Conservation (phyloP, 2,329 filamentous ascomycete species). For the Neofusicoccum kwambonambiense region DNA sequence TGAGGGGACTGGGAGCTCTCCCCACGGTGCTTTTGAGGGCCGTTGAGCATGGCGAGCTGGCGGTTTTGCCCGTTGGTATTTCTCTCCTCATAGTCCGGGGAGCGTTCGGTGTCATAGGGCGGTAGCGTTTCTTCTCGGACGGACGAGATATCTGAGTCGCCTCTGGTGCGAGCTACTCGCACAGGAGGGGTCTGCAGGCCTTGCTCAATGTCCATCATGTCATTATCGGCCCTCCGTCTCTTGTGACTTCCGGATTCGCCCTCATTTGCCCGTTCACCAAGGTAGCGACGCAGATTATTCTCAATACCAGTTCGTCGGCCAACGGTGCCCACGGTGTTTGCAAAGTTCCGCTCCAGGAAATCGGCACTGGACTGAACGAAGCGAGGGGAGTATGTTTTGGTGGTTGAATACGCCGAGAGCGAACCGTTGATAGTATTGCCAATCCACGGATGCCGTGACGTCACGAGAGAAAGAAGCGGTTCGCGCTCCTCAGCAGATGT, state of each 20-base stretch:
- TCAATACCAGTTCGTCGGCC: conserved; percentile 86
- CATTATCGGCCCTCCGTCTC: conserved; percentile 44
- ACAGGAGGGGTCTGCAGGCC: conserved; percentile 25
- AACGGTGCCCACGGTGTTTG: conserved; percentile 81
- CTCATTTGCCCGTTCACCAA: conserved; percentile 60
- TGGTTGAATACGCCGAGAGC: conserved; percentile 78
- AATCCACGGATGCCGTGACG: conserved; percentile 82
- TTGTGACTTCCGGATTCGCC: conserved; percentile 35
- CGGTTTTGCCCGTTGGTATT: conserved; percentile 26
- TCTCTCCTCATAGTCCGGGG: conserved; percentile 71
- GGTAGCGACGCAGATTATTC: conserved; percentile 79
- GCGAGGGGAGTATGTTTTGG: conserved; percentile 85
- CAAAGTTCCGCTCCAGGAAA: conserved; percentile 85
- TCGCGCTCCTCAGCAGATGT: conserved; percentile 59
- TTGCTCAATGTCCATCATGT: conserved; percentile 51
- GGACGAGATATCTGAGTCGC: conserved; percentile 7
- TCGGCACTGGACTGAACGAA: conserved; percentile 86
- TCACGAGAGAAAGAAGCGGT: conserved; percentile 81
- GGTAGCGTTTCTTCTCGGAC: conserved; percentile 64
- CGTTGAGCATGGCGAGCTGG: not conserved
- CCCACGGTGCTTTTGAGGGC: conserved; percentile 28
- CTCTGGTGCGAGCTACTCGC: not conserved
- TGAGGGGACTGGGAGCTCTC: conserved; percentile 36
- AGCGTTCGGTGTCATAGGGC: conserved; percentile 76
- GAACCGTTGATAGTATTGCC: conserved; percentile 83